phyloP scores from a whole-genome alignment of 345 rosid genomes.

The Murraya paniculata region DNA sequence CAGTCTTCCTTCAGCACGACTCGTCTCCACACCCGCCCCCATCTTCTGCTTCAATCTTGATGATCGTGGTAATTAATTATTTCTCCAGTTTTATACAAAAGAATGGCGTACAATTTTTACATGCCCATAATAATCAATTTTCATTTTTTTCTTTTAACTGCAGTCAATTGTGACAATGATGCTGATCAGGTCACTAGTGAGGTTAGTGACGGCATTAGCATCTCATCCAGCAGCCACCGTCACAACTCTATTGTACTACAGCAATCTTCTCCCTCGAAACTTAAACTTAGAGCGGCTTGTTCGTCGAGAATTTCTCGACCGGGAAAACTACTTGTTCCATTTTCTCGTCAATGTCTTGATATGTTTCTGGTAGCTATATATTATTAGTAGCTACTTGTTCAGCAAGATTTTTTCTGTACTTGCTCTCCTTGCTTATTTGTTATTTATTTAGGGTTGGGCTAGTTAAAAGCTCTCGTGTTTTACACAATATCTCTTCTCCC shows the following conservation, averaged over 20 bases:
- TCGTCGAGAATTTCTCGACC: slow-evolving; percentile 31
- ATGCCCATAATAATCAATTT: too few species aligned
- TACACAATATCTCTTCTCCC: neutral
- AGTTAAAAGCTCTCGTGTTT: neutral
- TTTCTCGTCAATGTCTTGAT: slow-evolving; percentile 33
- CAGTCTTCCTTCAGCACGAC: neutral
- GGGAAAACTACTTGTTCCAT: slow-evolving; percentile 33
- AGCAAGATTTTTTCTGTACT: neutral
- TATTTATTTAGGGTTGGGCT: neutral
- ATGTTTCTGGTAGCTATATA: slow-evolving; percentile 34
- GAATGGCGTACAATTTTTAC: too few species aligned
- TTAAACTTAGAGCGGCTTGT: slow-evolving; percentile 33
- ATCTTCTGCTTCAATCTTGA: neutral
- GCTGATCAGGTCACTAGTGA: slow-evolving; percentile 21
- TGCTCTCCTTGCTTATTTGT: neutral
- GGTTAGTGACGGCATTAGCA: slow-evolving; percentile 21
- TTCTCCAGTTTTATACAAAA: too few species aligned
- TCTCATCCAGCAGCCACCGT: slow-evolving; percentile 26
- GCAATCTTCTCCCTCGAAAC: slow-evolving; percentile 44
- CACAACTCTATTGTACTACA: slow-evolving; percentile 32
- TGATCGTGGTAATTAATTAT: slow-evolving; percentile 17
- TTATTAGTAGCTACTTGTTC: neutral
- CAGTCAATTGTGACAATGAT: slow-evolving; percentile 27
- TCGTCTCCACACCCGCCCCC: neutral
- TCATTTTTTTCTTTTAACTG: neutral